Conservation (phyloP, 495 filamentous ascomycete species). For the Penicillium malachiteum region DNA sequence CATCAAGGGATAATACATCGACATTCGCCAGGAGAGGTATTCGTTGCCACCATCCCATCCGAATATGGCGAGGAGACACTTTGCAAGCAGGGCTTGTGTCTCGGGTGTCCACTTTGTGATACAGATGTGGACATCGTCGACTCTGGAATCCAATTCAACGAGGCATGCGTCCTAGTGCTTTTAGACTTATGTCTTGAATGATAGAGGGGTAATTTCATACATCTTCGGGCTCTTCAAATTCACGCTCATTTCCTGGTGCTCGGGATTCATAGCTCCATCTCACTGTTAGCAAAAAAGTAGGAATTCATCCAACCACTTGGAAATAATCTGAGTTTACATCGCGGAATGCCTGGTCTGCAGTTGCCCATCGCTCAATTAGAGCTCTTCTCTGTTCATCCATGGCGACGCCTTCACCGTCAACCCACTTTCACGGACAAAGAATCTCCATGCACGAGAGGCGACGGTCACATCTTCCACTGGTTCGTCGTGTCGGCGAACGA, state of each 20-base stretch:
- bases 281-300: not conserved
- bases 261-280: conserved; percentile 14
- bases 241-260: conserved; percentile 12
- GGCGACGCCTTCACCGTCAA: conserved; percentile 2
- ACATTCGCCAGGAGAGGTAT: conserved; percentile 1
- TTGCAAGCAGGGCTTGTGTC: conserved; percentile 11
- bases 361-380: conserved; percentile 13
- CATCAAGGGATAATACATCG: not conserved
- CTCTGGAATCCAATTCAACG: not conserved
- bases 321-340: conserved; percentile 5
- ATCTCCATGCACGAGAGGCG: conserved; percentile 16
- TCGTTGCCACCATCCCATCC: conserved; percentile 5
- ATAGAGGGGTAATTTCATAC: not conserved
- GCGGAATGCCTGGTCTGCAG: conserved; percentile 17
- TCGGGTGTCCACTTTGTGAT: conserved; percentile 4
- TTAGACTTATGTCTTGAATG: not conserved
- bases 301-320: not conserved
- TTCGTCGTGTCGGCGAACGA: conserved; percentile 14
- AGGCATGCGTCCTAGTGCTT: too few relatives aligned
- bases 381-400: conserved; percentile 15
- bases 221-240: conserved; percentile 6
- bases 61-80: conserved; percentile 6
- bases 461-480: conserved; percentile 1
- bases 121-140: conserved; percentile 9
- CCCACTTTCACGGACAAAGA: conserved; percentile 13